Percentiles rank a stretch among this genome's conserved stretches.
Evolutionary conservation across 345 rosid species (phyloP).

Genomic region (Brassica rapa): DNA sequence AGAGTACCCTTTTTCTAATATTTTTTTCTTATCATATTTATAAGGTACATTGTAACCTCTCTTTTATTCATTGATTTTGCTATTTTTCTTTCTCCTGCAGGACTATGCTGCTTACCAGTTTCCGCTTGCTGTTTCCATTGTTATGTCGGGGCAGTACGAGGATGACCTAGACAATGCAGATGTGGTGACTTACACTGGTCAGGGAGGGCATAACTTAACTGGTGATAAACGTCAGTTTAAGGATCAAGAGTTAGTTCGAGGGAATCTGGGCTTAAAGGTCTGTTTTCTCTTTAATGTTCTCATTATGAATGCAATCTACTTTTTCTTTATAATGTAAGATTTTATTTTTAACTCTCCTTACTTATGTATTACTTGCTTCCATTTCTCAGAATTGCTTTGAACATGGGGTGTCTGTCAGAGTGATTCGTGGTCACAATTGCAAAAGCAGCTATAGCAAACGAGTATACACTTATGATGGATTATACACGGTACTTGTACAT

Average conservation of each 20-base stretch:
- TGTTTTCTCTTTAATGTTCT: constrained; percentile 23
- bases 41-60: not conserved
- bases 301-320: not conserved
- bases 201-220: constrained; percentile 81
- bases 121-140: constrained; percentile 76
- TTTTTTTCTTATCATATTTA: not conserved
- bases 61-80: not conserved
- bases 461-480: constrained; percentile 89
- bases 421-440: constrained; percentile 78
- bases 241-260: constrained; percentile 72
- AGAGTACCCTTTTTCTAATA: constrained; percentile 42
- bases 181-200: constrained; percentile 85
- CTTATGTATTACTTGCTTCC: constrained; percentile 10
- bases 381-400: constrained; percentile 74
- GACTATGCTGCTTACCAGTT: constrained; percentile 49
- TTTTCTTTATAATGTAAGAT: constrained; percentile 4
- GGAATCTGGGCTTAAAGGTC: constrained; percentile 93
- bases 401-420: constrained; percentile 69
- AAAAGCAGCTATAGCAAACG: constrained; percentile 65
- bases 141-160: constrained; percentile 91
- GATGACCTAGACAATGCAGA: constrained; percentile 97
- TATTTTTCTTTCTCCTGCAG: constrained; percentile 42
- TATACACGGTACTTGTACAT: constrained; percentile 63
- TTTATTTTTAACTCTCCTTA: not conserved
- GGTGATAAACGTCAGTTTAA: constrained; percentile 85